Conservation (phyloP, 495 filamentous ascomycete species). For the Daldinia decipiens region DNA sequence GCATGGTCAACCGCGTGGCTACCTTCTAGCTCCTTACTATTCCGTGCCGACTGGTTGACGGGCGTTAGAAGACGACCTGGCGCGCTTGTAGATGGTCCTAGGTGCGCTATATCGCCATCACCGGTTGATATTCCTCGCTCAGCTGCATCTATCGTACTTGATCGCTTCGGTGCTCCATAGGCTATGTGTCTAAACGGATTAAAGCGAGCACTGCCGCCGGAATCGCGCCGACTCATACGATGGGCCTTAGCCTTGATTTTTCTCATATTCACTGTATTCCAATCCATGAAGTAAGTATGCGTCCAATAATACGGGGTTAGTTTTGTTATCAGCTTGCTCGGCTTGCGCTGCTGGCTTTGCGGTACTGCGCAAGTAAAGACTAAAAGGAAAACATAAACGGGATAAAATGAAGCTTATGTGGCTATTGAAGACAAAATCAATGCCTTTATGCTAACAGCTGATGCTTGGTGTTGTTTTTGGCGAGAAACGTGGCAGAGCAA, state of each 20-base stretch:
- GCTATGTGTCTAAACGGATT: conserved; percentile 52
- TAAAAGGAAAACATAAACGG: neutral
- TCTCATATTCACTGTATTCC: conserved; percentile 49
- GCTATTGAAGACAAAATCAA: neutral
- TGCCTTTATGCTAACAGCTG: conserved; percentile 23
- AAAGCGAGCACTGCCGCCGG: conserved; percentile 39
- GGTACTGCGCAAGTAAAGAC: neutral
- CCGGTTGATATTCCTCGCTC: conserved; percentile 33
- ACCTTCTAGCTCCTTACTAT: conserved; percentile 35
- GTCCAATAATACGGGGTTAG: conserved; percentile 3
- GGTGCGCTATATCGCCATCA: conserved; percentile 16
- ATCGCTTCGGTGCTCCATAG: conserved; percentile 38
- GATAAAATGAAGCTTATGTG: neutral
- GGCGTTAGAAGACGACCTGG: conserved; percentile 40
- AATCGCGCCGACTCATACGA: conserved; percentile 43
- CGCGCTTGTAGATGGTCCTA: conserved; percentile 39
- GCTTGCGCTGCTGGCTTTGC: neutral
- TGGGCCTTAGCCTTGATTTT: conserved; percentile 50
- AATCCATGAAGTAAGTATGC: conserved; percentile 48
- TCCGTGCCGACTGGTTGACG: conserved; percentile 28
- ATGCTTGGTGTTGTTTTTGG: conserved; percentile 7
- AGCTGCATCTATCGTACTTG: conserved; percentile 40
- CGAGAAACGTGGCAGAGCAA: conserved; percentile 31
- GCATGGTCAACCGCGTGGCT: conserved; percentile 13
- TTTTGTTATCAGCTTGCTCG: neutral